Evolutionary conservation across 371 early-diverging fungal genomes (phyloP), one percentile per base, ranked within the genome.

Genomic region (Gilbertella persicaria): DNA sequence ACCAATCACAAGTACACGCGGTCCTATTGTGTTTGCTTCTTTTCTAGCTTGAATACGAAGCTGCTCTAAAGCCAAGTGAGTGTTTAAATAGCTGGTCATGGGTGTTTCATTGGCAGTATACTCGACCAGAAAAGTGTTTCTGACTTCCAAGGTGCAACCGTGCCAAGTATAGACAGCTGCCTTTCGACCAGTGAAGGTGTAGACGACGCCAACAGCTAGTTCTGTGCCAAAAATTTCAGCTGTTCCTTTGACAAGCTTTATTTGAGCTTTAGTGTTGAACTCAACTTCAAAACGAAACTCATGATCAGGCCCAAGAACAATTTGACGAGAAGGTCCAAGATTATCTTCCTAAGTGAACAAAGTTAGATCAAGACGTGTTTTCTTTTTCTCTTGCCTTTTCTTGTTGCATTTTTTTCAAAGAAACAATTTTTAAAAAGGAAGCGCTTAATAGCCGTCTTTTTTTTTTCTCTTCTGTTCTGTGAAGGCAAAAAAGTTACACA

Each of bases 151-250:
- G 21, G 72, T 78, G 73, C 96, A 95, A 14, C 97, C 98, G 52
- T 92, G 87, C 93, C 93, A 98, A 3, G 93, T 92, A 67, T 91
- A 97, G 0, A 96, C 80, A n/a, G 96, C 96, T 14, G 89, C 75
- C 70, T 96, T 96, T 45, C 83, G 69, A 20, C 94, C 93, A 36
- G 78, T 75, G 62, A 98, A 92, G 7, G 75, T 60, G 69, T 95
- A 95, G 24, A 66, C 74, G 21, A 82, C 73, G 26, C 85, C 90
- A n/a, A 76, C 60, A 1, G 89, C 94, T 4, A 96, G 73, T 59
- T 97, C 97, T 3, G 92, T 85, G 7, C 97, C 98, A 78, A 91
- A 93, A 14, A 95, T 82, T 64, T 97, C 97, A 3, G 93, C 96
- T 3, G 80, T 79, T 16, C 97, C 98, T 42, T 80, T 76, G 10